Evolutionary conservation across 78 protist genomes (phyloP), one percentile per base, ranked within the genome.

Genomic region (Dictyostelium capitatum): DNA sequence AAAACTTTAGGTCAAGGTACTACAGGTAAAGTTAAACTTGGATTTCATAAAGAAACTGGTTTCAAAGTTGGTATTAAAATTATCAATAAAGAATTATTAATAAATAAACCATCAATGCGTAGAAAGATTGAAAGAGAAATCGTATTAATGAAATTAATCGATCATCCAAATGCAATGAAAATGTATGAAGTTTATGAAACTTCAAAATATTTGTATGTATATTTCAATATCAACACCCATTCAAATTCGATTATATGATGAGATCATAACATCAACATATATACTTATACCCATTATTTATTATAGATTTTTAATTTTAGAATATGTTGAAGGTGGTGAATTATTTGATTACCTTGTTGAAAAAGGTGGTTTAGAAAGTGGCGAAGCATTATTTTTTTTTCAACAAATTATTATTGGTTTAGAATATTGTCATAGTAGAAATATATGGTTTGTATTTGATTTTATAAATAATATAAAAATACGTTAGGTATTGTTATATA

Each of bases 131-230:
- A 91, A 54, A 72, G 98, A 25, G 99, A 98, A 79, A 97, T 98
- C 30, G 97, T 96, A 6, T 77, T 96, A 8, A 79, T 98, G 97
- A 97, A 97, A 85, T 75, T 97, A 4, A 59, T 98, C 37, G 87
- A 95, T 48, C 99, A 98, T 79, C 98, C 98, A 25, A 84, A 96
- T 79, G 98, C 98, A 6, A 70, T 98, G 80, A 80, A 87, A 37
- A 77, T 98, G 74, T 90, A 95, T 53, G 99, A 98, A 72, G 99
- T 98, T 25, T 95, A 97, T 79, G 97, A 98, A 72, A 96, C 97
- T 28, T 77, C 90, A 59, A 67, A 89, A 48, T 70, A 95, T 64
- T 59, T 98, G 93, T 94, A 91, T 11, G 95, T 91, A 48, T 23
- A 14, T n/a, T n/a, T n/a, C n/a, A n/a, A n/a, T n/a, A n/a, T n/a